Evolutionary conservation across 768 basidiomycete species (phyloP), one percentile per base, ranked within the genome.

Genomic region (Trametes sanguinea): DNA sequence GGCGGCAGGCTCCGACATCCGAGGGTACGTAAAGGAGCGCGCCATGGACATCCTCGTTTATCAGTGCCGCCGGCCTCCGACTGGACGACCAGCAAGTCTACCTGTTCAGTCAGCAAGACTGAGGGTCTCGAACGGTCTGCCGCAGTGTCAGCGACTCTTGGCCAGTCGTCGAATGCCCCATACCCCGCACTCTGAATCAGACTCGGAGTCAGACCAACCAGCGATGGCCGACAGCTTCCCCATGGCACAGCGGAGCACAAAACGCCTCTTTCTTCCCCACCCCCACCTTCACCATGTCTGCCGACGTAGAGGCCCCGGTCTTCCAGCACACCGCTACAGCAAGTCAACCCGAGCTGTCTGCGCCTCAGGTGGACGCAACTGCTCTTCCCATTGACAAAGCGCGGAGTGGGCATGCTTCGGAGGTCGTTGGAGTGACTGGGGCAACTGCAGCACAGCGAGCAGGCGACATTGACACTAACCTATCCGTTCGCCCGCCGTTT

Each of bases 401-500:
- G 6, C 6, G 35, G 11, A 37, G 35, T n/a, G 51, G 11, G n/a
- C 32, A 29, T 32, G 14, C 17, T 3, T 33, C 45, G 9, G 43
- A 39, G 22, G 45, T 56, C 17, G 30, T 56, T 6, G 61, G 51
- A 8, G 61, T 32, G 29, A 45, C 51, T 54, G 51, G 51, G 6
- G 59, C 54, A 32, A 33, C 47, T 7, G 7, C 61, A 4, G 3
- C 30, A 10, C 17, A 47, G 33, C 8, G 17, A 13, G 43, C 14
- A 42, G 50, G 44, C 32, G 54, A 61, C 27, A 4, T 30, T 39
- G 61, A 62, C 5, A 48, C 17, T 8, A 32, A 52, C 14, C 39
- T 62, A 14, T 35, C 55, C 13, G 55, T 22, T 40, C 61, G 61
- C 6, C 61, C 55, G 7, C 55, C 44, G 13, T 63, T 63, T 40